These are phyloP conservation scores for Rhinocladiella similis DNA, from an alignment of 2,329 filamentous ascomycete species.

Conservation along the genomic window DNA sequence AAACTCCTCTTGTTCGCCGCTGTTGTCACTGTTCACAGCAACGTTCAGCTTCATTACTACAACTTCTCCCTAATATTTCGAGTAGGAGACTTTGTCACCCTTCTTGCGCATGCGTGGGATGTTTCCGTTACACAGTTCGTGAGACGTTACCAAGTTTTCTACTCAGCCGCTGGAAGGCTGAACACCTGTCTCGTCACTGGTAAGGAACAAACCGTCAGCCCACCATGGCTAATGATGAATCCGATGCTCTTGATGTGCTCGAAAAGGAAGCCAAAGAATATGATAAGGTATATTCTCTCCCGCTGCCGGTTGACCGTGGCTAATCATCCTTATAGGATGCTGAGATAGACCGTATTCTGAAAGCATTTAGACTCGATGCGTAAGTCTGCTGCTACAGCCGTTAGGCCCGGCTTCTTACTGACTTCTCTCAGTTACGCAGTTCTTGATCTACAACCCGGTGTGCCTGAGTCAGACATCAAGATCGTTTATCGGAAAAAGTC, in stretches of 20 bases:
- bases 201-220: constrained; percentile 28
- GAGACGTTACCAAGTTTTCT: too few species aligned
- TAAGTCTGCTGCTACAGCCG: constrained; percentile 38
- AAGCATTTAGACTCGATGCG: constrained; percentile 80
- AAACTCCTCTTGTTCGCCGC: neutral
- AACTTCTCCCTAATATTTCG: neutral
- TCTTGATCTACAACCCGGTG: constrained; percentile 90
- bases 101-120: too few species aligned
- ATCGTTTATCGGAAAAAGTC: constrained; percentile 92
- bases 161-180: neutral
- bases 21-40: neutral
- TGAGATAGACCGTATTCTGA: constrained; percentile 91
- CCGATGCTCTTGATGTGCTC: constrained; percentile 76
- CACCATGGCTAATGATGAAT: constrained; percentile 61
- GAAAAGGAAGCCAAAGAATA: constrained; percentile 87
- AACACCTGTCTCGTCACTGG: constrained; percentile 16
- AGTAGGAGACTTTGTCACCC: too few species aligned
- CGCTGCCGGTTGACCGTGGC: constrained; percentile 19
- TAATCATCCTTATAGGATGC: constrained; percentile 64
- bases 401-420: constrained; percentile 7
- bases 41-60: neutral
- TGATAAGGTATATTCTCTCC: constrained; percentile 66
- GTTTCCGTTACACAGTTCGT: too few species aligned
- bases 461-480: constrained; percentile 96
- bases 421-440: constrained; percentile 71